Conservation (phyloP, 768 basidiomycete species). For the Rhodotorula toruloides region DNA sequence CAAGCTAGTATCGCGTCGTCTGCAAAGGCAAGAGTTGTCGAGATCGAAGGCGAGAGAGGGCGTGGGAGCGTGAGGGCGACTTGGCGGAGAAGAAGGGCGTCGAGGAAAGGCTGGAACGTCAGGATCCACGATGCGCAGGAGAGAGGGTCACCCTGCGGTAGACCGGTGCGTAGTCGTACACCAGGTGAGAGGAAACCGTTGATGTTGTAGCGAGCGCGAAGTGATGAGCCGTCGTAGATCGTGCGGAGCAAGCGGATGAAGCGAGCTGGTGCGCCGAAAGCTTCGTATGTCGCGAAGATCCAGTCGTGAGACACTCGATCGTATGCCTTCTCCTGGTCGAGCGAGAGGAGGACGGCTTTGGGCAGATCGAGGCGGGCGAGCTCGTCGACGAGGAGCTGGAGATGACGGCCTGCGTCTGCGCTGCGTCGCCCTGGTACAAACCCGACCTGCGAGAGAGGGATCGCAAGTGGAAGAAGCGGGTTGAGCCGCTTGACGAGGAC, state of each 20-base stretch:
- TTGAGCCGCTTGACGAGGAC: not conserved
- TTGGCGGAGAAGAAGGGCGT: not conserved
- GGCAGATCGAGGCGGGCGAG: not conserved
- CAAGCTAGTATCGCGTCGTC: slow-evolving; percentile 1
- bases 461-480: not conserved
- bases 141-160: slow-evolving; percentile 9
- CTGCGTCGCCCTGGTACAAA: not conserved
- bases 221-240: not conserved
- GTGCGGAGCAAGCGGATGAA: slow-evolving; percentile 1
- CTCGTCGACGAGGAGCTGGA: not conserved
- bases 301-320: slow-evolving; percentile 8
- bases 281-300: not conserved
- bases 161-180: not conserved
- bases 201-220: slow-evolving; percentile 7
- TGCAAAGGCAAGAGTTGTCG: slow-evolving; percentile 6
- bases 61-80: not conserved
- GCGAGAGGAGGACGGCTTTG: not conserved
- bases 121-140: slow-evolving; percentile 10
- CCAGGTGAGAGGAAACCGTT: slow-evolving; percentile 4
- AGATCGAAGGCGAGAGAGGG: not conserved
- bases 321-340: slow-evolving; percentile 15
- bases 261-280: not conserved
- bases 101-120: slow-evolving; percentile 17
- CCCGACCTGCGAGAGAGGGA: not conserved
- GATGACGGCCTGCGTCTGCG: slow-evolving; percentile 4